phyloP scores from a whole-genome alignment of 176 grass and related monocot genomes.

The Pontederia crassipes region DNA sequence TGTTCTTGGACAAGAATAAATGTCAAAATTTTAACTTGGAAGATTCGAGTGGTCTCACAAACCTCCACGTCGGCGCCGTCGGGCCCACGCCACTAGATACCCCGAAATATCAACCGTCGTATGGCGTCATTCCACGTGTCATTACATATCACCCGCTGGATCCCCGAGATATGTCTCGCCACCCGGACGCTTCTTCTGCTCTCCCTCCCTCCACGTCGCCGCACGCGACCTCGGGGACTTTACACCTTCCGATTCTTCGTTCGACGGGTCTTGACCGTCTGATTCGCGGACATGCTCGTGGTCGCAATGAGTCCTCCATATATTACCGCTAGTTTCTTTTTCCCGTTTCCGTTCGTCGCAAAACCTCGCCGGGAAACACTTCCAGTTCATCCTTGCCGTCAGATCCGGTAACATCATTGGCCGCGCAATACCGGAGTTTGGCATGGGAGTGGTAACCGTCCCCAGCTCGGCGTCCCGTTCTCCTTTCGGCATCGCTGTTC shows the following conservation, averaged over 20 bases:
- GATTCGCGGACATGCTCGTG: conserved; percentile 12
- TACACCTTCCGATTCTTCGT: conserved; percentile 15
- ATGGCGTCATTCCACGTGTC: conserved; percentile 54
- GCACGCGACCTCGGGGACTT: neutral
- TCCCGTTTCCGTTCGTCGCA: neutral
- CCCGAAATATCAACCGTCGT: conserved; percentile 41
- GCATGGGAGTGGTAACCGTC: conserved; percentile 35
- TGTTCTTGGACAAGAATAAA: too few species aligned
- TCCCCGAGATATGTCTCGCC: conserved; percentile 18
- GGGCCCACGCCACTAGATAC: neutral
- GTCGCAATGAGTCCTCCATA: conserved; percentile 17
- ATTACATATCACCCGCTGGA: conserved; percentile 43
- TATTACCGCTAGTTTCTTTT: conserved; percentile 6
- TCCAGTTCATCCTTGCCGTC: conserved; percentile 2
- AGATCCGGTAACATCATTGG: neutral
- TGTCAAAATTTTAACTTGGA: too few species aligned
- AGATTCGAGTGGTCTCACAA: too few species aligned
- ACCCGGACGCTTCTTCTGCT: neutral
- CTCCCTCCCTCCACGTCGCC: conserved; percentile 22
- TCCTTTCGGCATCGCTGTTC: conserved; percentile 26
- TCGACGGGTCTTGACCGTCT: neutral
- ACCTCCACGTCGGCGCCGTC: neutral
- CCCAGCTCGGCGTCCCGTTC: conserved; percentile 28
- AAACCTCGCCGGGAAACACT: neutral
- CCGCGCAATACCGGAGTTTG: neutral